Percentiles rank a stretch among this genome's conserved stretches.
These are phyloP conservation scores for Botryotinia calthae DNA, from an alignment of 2,329 filamentous ascomycete genomes.

Conservation along the genomic window DNA sequence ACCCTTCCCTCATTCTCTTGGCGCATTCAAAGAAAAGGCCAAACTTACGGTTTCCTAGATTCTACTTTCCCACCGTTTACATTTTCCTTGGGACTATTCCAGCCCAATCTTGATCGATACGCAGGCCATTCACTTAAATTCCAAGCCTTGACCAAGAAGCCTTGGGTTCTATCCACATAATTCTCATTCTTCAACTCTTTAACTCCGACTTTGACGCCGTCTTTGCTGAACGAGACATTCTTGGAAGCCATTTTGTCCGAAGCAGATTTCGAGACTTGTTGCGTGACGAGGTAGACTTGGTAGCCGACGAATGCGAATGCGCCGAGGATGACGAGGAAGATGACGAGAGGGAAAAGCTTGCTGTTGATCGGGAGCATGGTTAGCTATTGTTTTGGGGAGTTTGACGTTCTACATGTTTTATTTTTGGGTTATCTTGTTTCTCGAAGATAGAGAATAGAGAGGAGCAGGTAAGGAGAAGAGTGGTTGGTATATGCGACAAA, in stretches of 20 bases:
- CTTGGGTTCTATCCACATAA: slow-evolving; percentile 73
- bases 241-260: slow-evolving; percentile 70
- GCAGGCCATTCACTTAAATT: slow-evolving; percentile 47
- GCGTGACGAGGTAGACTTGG: slow-evolving; percentile 67
- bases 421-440: not conserved
- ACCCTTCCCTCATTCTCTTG: not conserved
- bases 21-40: not conserved
- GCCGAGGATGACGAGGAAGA: slow-evolving; percentile 58
- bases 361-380: slow-evolving; percentile 26
- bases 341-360: slow-evolving; percentile 63
- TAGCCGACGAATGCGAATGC: slow-evolving; percentile 65
- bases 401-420: not conserved
- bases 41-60: slow-evolving; percentile 35
- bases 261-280: slow-evolving; percentile 63
- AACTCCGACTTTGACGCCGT: slow-evolving; percentile 69
- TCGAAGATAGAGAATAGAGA: not conserved
- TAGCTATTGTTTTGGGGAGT: slow-evolving; percentile 4
- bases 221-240: slow-evolving; percentile 73
- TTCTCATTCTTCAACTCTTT: slow-evolving; percentile 66
- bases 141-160: slow-evolving; percentile 64
- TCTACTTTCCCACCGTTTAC: slow-evolving; percentile 28
- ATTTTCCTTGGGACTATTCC: slow-evolving; percentile 36
- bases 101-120: slow-evolving; percentile 39
- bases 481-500: not conserved
- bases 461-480: not conserved